A percentile compares a stretch with the other conserved stretches of the same genome.
These are phyloP conservation scores for Stachybotrys chartarum DNA, from an alignment of 2,329 filamentous ascomycete species.

Conservation along the genomic window DNA sequence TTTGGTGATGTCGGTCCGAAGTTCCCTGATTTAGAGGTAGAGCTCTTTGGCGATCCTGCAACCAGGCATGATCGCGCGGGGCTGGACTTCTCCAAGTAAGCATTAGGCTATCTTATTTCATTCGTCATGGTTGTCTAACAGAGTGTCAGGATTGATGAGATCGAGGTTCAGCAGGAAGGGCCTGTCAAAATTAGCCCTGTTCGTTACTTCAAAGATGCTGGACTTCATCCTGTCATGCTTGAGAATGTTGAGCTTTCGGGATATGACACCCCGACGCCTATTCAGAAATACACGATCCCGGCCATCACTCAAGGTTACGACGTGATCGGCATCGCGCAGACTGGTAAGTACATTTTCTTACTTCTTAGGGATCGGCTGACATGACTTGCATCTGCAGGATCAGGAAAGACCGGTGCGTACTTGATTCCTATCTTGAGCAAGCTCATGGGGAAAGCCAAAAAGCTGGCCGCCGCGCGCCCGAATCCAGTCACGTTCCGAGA, in stretches of 20 bases:
- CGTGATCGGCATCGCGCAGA: slow-evolving; percentile 85
- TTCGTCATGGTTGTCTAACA: slow-evolving; percentile 12
- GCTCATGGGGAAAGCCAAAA: slow-evolving; percentile 93
- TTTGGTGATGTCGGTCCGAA: slow-evolving; percentile 77
- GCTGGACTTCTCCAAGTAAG: slow-evolving; percentile 56
- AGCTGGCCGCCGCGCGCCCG: slow-evolving; percentile 72
- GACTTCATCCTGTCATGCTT: slow-evolving; percentile 76
- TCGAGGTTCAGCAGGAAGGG: slow-evolving; percentile 52
- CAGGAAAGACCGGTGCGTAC: slow-evolving; percentile 93
- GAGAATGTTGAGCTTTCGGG: slow-evolving; percentile 68
- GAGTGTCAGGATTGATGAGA: slow-evolving; percentile 40
- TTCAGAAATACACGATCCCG: slow-evolving; percentile 80
- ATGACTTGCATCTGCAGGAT: slow-evolving; percentile 49
- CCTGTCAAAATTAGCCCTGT: slow-evolving; percentile 42
- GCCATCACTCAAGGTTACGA: slow-evolving; percentile 72
- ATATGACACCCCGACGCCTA: slow-evolving; percentile 71
- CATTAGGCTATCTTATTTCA: slow-evolving; percentile 7
- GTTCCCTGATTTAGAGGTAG: slow-evolving; percentile 61
- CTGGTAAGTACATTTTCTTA: slow-evolving; percentile 50
- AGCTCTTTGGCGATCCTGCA: slow-evolving; percentile 61
- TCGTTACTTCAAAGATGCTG: slow-evolving; percentile 62
- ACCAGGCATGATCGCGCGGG: slow-evolving; percentile 44
- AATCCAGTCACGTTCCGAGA: slow-evolving; percentile 50
- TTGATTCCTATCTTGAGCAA: slow-evolving; percentile 82
- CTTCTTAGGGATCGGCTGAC: background rate